Conservation (phyloP, 768 basidiomycete species). For the Lactifluus hygrophoroides region DNA sequence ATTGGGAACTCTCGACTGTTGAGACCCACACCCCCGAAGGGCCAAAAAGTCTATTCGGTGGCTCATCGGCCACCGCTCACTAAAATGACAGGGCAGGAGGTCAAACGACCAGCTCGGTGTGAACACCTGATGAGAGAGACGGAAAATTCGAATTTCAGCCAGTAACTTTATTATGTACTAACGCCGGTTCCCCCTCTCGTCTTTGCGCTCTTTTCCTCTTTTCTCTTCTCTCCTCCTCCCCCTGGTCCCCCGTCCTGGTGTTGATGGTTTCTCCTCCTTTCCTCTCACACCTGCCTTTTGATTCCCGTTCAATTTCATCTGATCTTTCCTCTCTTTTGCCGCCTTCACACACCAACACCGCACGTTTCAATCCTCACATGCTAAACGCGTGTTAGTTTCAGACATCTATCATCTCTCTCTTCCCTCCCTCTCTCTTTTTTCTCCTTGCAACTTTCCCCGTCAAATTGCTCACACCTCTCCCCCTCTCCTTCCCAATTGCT, state of each 20-base stretch:
- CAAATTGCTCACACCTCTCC: slow-evolving; percentile 10
- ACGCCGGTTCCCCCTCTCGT: neutral
- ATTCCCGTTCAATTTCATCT: slow-evolving; percentile 3
- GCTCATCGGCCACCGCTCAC: slow-evolving; percentile 1
- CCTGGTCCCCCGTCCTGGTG: slow-evolving; percentile 1
- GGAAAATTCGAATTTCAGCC: neutral
- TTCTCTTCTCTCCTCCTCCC: neutral
- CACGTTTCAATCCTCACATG: slow-evolving; percentile 17
- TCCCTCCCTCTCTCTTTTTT: neutral
- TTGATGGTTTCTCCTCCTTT: slow-evolving; percentile 8
- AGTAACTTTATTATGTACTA: slow-evolving; percentile 16
- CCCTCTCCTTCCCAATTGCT: slow-evolving; percentile 1
- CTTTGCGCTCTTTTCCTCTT: neutral
- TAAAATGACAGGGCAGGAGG: neutral
- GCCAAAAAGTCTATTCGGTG: slow-evolving; percentile 19
- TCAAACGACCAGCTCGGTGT: neutral
- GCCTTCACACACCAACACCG: slow-evolving; percentile 13
- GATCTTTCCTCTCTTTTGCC: slow-evolving; percentile 18
- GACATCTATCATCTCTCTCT: slow-evolving; percentile 10
- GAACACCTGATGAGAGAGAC: neutral
- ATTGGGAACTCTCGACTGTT: neutral
- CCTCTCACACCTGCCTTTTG: neutral
- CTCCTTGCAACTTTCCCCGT: slow-evolving; percentile 2
- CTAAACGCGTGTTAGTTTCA: slow-evolving; percentile 16
- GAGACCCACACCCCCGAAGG: neutral